Evolutionary conservation across 176 grass and related monocot genomes (phyloP).

Genomic region (Aegilops tauschii): DNA sequence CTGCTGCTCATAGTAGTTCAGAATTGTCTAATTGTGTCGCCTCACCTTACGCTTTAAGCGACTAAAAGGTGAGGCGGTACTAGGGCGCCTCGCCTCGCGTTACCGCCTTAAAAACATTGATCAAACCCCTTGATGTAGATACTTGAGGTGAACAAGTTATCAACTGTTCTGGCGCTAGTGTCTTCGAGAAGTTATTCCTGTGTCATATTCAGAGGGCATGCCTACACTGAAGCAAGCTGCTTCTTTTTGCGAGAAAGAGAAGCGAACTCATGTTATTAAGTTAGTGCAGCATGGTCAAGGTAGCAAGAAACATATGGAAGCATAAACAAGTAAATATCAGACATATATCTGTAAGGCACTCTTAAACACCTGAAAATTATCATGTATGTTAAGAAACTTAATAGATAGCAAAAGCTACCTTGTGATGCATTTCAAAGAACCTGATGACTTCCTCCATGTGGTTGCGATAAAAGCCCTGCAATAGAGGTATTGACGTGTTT

Average conservation of each 20-base stretch:
- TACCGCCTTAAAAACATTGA: background rate
- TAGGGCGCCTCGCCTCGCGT: background rate
- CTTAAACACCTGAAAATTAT: background rate
- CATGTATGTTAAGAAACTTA: constrained; percentile 26
- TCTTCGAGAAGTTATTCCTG: background rate
- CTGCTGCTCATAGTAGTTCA: background rate
- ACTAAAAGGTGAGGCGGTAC: background rate
- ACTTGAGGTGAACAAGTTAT: constrained; percentile 4
- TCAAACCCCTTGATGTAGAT: background rate
- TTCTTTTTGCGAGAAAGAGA: background rate
- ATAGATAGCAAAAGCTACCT: constrained; percentile 49
- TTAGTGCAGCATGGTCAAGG: constrained; percentile 1
- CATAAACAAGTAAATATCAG: background rate
- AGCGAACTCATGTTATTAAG: background rate
- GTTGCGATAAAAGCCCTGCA: constrained; percentile 95
- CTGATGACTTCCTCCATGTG: constrained; percentile 99
- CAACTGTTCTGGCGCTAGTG: background rate
- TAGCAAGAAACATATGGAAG: background rate
- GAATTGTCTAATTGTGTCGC: background rate
- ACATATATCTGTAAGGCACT: background rate
- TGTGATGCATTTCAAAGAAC: constrained; percentile 98
- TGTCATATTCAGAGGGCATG: background rate
- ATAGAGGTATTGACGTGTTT: constrained; percentile 27
- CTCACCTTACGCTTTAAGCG: background rate
- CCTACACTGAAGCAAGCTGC: background rate